phyloP scores from a whole-genome alignment of 2,329 filamentous ascomycete species.

The Cercospora zeae-maydis region DNA sequence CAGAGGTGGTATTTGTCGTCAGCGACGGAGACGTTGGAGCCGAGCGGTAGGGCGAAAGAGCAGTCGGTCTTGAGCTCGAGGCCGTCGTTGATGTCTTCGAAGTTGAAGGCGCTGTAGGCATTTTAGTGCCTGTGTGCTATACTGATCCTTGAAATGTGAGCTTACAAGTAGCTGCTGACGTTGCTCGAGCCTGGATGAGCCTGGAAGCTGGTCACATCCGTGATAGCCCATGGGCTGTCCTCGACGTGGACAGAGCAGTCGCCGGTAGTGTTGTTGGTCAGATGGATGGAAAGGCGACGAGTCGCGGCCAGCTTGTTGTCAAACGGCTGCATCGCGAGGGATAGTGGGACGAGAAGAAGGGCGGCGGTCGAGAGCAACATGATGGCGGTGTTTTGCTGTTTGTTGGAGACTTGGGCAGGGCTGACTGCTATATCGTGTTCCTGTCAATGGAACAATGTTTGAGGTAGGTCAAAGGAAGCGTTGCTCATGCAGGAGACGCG shows the following conservation, averaged over 20 bases:
- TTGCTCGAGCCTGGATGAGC: conserved; percentile 3
- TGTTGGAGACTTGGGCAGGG: background rate
- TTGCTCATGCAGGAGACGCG: background rate
- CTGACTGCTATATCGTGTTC: background rate
- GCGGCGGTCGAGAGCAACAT: conserved; percentile 9
- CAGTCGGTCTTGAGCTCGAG: conserved; percentile 30
- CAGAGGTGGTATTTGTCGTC: conserved; percentile 24
- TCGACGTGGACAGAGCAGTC: conserved; percentile 19
- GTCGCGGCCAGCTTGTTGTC: conserved; percentile 1
- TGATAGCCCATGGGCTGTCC: conserved; percentile 25
- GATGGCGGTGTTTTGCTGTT: background rate
- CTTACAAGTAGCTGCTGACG: conserved; percentile 19
- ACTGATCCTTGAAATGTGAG: background rate
- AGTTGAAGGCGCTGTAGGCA: conserved; percentile 20
- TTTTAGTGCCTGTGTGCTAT: background rate
- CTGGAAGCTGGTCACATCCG: conserved; percentile 24
- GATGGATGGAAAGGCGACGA: conserved; percentile 12
- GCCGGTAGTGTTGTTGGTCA: conserved; percentile 16
- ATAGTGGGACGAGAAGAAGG: conserved; percentile 1
- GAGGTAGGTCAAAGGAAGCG: background rate
- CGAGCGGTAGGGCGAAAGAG: conserved; percentile 6
- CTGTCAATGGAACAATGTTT: background rate
- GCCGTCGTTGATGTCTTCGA: conserved; percentile 30
- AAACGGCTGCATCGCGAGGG: background rate
- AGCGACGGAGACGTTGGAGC: conserved; percentile 13